Percentiles rank a stretch among this genome's conserved stretches.
Evolutionary conservation across 2,329 filamentous ascomycete species (phyloP).

Genomic region (Zelopaecilomyces penicillatus): DNA sequence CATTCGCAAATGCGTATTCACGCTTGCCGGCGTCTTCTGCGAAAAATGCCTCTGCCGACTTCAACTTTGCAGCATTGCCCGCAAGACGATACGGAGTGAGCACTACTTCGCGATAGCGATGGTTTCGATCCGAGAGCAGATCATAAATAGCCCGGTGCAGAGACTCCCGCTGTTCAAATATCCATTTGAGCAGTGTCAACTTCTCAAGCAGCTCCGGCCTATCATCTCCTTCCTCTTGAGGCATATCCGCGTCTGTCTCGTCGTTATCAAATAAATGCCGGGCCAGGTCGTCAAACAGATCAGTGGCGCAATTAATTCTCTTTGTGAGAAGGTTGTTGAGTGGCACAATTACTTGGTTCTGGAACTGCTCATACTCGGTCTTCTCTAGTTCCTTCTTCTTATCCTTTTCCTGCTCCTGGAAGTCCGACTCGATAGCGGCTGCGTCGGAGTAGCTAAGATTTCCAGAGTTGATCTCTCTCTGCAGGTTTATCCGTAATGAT

Average conservation of each 20-base stretch:
- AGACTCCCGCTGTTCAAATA: conserved; percentile 87
- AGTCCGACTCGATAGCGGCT: conserved; percentile 69
- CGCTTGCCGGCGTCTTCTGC: conserved; percentile 66
- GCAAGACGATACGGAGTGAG: conserved; percentile 70
- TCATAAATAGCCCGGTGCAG: conserved; percentile 81
- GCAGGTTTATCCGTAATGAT: conserved; percentile 64
- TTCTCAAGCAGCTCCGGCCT: conserved; percentile 91
- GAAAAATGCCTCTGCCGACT: conserved; percentile 75
- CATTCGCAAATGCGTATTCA: conserved; percentile 60
- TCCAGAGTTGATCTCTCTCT: conserved; percentile 68
- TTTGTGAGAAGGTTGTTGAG: conserved; percentile 71
- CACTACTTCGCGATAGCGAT: conserved; percentile 78
- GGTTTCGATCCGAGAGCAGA: conserved; percentile 74
- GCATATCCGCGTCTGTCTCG: conserved; percentile 62
- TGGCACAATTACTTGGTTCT: conserved; percentile 73
- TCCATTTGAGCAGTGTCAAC: conserved; percentile 89
- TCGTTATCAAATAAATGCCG: conserved; percentile 61
- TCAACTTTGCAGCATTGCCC: conserved; percentile 69
- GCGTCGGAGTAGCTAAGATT: conserved; percentile 77
- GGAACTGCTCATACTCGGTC: conserved; percentile 75
- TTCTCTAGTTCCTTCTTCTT: conserved; percentile 67
- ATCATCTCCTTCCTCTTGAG: conserved; percentile 92
- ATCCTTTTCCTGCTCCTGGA: conserved; percentile 60
- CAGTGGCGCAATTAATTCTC: conserved; percentile 64
- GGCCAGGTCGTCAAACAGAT: conserved; percentile 69